Evolutionary conservation across 495 filamentous ascomycete species (phyloP), one percentile per base, ranked within the genome.

Genomic region (Talaromyces thailandensis): DNA sequence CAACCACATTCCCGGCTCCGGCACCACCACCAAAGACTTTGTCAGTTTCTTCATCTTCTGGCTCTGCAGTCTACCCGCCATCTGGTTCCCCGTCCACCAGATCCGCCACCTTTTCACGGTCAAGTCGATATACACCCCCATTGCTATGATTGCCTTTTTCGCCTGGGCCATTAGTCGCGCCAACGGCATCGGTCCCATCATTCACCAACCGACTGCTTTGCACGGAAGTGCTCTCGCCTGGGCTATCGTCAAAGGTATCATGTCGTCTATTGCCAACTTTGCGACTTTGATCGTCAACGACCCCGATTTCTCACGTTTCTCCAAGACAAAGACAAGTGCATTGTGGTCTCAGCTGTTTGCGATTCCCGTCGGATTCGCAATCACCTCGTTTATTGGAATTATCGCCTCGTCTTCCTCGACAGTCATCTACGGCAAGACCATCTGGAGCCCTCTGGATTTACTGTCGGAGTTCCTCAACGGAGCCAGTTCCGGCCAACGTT

Each of bases 371-470:
- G 89, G 90, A 23, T 96, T 97, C 65, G 93, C 89, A 3, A 70
- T 96, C 56, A 96, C 93, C 16, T 93, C 89, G 7, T 92, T 96
- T 72, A 93, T 96, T 67, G 92, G 93, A 62, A 96, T 97, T 68
- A 90, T 96, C 64, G 92, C 93, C 28, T 93, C 90, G 2, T 97
- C 93, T 0, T 90, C 88, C 6, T 92, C 91, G 2, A 76, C 82
- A 0, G 83, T 94, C 62, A 91, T 96, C 67, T 80, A 81, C 32
- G 81, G 82, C 21, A 75, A 88, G 1, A 77, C 89, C 3, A 90
- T 96, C 66, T 97, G 93, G 93, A 91, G 92, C 66, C 93, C 93
- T 0, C 83, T 96, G 2, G 80, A 84, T 12, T 81, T 97, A 0
- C 81, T 97, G 12, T 80, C 82, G 59, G 75, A 73, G 11, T 96